Conservation (phyloP, 2,329 filamentous ascomycete genomes). For the Gliomastix tumulicola region DNA sequence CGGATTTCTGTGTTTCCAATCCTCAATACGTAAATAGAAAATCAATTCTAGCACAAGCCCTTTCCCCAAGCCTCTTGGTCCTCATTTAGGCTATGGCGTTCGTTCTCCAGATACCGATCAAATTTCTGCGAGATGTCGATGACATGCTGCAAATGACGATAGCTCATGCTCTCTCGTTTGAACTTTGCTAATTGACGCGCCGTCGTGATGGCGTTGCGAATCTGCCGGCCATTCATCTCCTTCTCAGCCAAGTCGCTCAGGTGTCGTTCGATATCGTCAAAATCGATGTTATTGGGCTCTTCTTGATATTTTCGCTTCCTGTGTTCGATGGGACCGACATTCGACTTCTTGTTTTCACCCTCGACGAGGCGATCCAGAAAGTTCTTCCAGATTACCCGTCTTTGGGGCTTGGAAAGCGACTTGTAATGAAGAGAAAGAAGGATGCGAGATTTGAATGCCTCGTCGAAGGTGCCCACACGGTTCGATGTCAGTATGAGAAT, state of each 20-base stretch:
- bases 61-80: too few species aligned
- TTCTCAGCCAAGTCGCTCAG: slow-evolving; percentile 20
- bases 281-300: slow-evolving; percentile 4
- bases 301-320: too few species aligned
- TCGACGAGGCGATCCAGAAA: slow-evolving; percentile 14
- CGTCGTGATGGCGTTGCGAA: slow-evolving; percentile 25
- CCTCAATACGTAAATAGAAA: too few species aligned
- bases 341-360: too few species aligned
- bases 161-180: neutral
- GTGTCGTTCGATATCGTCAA: slow-evolving; percentile 9
- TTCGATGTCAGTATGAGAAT: slow-evolving; percentile 28
- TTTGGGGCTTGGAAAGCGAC: slow-evolving; percentile 10
- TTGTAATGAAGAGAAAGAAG: slow-evolving; percentile 23
- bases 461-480: slow-evolving; percentile 24
- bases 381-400: slow-evolving; percentile 19
- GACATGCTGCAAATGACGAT: neutral
- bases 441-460: slow-evolving; percentile 26
- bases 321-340: too few species aligned
- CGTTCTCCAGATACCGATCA: neutral
- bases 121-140: neutral
- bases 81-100: neutral
- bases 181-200: slow-evolving; percentile 14
- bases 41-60: too few species aligned
- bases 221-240: slow-evolving; percentile 32
- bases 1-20: too few species aligned